Conservation (phyloP, 139 green algal genomes). For the Chlamydomonas applanata region DNA sequence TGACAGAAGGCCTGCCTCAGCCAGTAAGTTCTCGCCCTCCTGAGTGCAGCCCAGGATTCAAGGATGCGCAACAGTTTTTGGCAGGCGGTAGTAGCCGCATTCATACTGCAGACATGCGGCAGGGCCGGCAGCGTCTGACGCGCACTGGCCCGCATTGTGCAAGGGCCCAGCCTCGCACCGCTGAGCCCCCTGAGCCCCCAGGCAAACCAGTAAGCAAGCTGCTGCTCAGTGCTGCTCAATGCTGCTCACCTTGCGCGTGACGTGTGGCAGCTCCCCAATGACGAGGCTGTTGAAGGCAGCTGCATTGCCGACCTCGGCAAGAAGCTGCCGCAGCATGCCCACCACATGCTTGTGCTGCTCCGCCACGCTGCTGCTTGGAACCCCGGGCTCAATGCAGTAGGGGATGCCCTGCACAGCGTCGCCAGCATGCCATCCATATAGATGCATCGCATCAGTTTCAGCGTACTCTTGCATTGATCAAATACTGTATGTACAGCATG, state of each 20-base stretch:
- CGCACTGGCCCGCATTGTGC: too few relatives aligned
- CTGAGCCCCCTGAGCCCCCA: too few relatives aligned
- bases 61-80: not conserved
- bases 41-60: not conserved
- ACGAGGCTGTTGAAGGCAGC: conserved; percentile 59
- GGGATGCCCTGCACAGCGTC: too few relatives aligned
- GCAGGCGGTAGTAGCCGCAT: not conserved
- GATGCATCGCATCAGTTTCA: too few relatives aligned
- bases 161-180: too few relatives aligned
- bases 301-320: conserved; percentile 36
- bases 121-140: conserved; percentile 40
- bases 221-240: too few relatives aligned
- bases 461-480: too few relatives aligned
- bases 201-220: too few relatives aligned
- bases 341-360: not conserved
- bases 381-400: conserved; percentile 16
- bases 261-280: conserved; percentile 30
- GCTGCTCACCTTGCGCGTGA: too few relatives aligned
- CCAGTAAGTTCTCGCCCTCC: conserved; percentile 45
- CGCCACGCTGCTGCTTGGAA: not conserved
- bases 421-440: too few relatives aligned
- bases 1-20: conserved; percentile 39
- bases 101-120: not conserved
- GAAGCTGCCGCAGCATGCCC: conserved; percentile 18
- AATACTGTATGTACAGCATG: too few relatives aligned